Evolutionary conservation across 352 stramenopile genomes (phyloP), one percentile per base, ranked within the genome.

Genomic region (Saprolegnia diclina): DNA sequence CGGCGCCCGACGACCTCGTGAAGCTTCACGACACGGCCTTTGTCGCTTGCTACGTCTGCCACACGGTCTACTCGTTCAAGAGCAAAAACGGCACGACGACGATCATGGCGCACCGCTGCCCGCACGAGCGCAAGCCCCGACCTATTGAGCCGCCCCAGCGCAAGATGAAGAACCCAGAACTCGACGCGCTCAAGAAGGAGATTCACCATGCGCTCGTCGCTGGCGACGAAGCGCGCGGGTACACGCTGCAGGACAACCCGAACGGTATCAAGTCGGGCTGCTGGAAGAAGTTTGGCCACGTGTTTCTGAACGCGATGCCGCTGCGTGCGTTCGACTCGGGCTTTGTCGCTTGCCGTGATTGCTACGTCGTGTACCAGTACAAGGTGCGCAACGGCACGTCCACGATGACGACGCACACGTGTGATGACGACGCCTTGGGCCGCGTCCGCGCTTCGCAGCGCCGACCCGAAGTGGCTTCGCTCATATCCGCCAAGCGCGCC

Each of bases 81-180:
- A 69, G 63, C 63, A 69, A 69, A 45, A 69, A 69, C 24, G 63
- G 63, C 10, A 69, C 63, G 40, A 61, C 63, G n/a, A 69, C 63
- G 21, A 69, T 69, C 42, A 69, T 69, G 63, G 63, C 42, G 29
- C 63, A 69, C 38, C 53, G 54, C 14, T 69, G 63, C 35, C 53
- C 38, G 48, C 63, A 69, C 53, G 63, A 69, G 19, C 42, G 45
- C 13, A 40, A 24, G 29, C 19, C n/a, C 4, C 21, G 32, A 22
- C 10, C 38, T 1, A 38, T 35, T 13, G 40, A 54, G 16, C n/a
- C 56, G 18, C 14, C 50, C 1, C 18, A 48, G 29, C 48, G 63
- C n/a, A 69, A 69, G 37, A 24, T 52, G n/a, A 69, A 69, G 26
- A 69, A 69, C 42, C 63, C 63, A 5, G 63, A 69, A 13, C 42